These are phyloP conservation scores for Peronospora belbahrii DNA, from an alignment of 352 stramenopile genomes.

Conservation along the genomic window DNA sequence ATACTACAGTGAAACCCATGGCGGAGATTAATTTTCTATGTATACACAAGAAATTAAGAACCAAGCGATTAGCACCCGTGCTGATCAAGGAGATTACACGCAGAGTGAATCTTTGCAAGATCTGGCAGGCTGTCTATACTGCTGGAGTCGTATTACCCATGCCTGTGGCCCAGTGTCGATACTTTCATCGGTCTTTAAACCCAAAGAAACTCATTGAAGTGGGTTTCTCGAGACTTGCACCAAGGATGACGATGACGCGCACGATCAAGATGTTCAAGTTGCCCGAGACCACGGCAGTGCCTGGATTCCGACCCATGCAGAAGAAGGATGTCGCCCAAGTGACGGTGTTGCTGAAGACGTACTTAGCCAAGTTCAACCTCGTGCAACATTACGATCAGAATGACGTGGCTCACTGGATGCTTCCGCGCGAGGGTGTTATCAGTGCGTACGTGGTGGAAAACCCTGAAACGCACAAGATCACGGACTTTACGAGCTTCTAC, in stretches of 20 bases:
- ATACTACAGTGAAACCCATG: conserved; percentile 53
- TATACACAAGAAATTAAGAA: conserved; percentile 97
- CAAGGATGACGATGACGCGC: conserved; percentile 95
- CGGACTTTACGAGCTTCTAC: conserved; percentile 97
- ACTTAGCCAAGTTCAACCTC: conserved; percentile 78
- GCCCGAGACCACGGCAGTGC: conserved; percentile 33
- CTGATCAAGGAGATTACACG: conserved; percentile 99
- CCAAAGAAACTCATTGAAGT: conserved; percentile 99
- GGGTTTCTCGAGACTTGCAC: conserved; percentile 91
- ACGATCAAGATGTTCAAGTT: conserved; percentile 92
- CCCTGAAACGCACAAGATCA: conserved; percentile 73
- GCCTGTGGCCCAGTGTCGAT: conserved; percentile 91
- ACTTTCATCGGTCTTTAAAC: conserved; percentile 98
- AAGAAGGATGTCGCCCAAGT: conserved; percentile 57
- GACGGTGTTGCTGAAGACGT: conserved; percentile 46
- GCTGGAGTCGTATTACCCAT: conserved; percentile 96
- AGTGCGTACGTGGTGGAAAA: conserved; percentile 90
- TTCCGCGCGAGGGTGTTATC: conserved; percentile 93
- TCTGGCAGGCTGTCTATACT: conserved; percentile 98
- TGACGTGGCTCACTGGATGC: conserved; percentile 96
- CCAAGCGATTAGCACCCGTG: conserved; percentile 94
- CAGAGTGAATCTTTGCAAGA: conserved; percentile 91
- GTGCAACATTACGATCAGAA: conserved; percentile 86
- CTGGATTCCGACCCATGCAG: conserved; percentile 59
- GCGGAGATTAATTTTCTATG: conserved; percentile 99